Conservation (phyloP, 1,284 basidiomycete species). For the Kalmanozyma brasiliensis region DNA sequence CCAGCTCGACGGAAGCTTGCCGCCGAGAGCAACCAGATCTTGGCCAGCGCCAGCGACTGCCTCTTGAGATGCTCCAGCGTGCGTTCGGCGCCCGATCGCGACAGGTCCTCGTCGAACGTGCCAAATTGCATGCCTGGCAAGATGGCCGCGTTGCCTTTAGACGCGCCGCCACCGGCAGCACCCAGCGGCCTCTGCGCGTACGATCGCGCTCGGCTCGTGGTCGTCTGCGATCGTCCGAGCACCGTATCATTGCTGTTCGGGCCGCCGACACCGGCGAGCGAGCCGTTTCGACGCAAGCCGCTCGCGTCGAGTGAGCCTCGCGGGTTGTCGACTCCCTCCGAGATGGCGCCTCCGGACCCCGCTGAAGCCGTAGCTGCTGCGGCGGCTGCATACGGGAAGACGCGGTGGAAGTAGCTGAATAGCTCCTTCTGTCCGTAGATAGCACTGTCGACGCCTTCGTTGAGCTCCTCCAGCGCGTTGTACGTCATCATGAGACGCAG, state of each 20-base stretch:
- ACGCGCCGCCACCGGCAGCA: conserved; percentile 11
- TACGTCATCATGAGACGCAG: conserved; percentile 88
- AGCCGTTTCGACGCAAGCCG: conserved; percentile 34
- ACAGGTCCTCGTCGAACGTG: conserved; percentile 20
- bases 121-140: conserved; percentile 35
- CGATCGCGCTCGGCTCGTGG: conserved; percentile 20
- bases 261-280: conserved; percentile 26
- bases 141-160: conserved; percentile 20
- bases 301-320: conserved; percentile 21
- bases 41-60: conserved; percentile 73
- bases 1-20: conserved; percentile 90
- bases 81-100: conserved; percentile 28
- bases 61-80: conserved; percentile 31
- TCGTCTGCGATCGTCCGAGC: conserved; percentile 26
- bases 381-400: conserved; percentile 46
- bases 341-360: conserved; percentile 14
- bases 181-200: conserved; percentile 25
- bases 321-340: conserved; percentile 7
- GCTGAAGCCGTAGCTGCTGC: conserved; percentile 39
- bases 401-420: conserved; percentile 78
- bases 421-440: conserved; percentile 84
- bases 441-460: conserved; percentile 86
- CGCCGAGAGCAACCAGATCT: conserved; percentile 92
- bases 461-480: conserved; percentile 82
- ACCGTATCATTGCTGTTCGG: conserved; percentile 27